Conservation (phyloP, 1,139 yeast species). For the Zygoascus hellenicus region DNA sequence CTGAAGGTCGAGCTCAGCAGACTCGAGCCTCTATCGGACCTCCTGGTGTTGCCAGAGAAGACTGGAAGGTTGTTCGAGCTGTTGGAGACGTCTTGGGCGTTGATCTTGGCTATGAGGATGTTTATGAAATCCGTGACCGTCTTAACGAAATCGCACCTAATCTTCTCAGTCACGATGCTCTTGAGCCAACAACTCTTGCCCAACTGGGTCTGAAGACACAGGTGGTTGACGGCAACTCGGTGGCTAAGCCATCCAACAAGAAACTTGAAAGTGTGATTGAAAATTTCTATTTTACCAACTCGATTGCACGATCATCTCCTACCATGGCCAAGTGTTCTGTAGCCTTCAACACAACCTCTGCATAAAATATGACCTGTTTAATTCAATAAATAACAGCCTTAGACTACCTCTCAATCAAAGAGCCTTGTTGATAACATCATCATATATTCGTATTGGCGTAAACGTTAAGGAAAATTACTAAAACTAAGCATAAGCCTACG, state of each 20-base stretch:
- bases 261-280: constrained; percentile 59
- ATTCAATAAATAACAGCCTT: background rate
- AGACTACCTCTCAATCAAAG: background rate
- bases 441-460: background rate
- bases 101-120: constrained; percentile 72
- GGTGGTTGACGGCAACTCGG: constrained; percentile 36
- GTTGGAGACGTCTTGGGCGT: constrained; percentile 70
- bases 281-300: constrained; percentile 85
- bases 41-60: constrained; percentile 91
- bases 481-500: no score
- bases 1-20: constrained; percentile 83
- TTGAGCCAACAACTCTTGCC: constrained; percentile 55
- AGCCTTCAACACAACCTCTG: constrained; percentile 26
- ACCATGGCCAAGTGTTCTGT: constrained; percentile 77
- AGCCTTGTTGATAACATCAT: no score
- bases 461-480: background rate
- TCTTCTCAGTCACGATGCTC: constrained; percentile 66
- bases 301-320: constrained; percentile 79
- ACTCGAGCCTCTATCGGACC: constrained; percentile 86
- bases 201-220: constrained; percentile 52
- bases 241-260: constrained; percentile 42
- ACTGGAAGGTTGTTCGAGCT: constrained; percentile 86
- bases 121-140: constrained; percentile 62
- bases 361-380: constrained; percentile 2
- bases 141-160: constrained; percentile 78